Evolutionary conservation across 306 rosid genomes (phyloP), one percentile per base, ranked within the genome.

Genomic region (Oemleria cerasiformis): DNA sequence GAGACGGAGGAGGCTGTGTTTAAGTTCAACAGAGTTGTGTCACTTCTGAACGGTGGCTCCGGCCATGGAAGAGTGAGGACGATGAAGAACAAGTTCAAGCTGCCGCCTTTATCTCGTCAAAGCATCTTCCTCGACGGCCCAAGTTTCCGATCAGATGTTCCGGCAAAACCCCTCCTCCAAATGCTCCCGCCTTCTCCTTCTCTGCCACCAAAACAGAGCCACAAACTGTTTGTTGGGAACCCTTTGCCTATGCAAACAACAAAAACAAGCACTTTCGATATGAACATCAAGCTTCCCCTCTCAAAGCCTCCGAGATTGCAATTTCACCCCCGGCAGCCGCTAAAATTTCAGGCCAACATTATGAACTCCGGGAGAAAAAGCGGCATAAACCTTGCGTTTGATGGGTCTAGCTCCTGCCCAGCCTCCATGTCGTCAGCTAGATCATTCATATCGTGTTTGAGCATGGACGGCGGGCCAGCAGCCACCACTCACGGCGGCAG

Each of bases 1-100:
- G 92, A 91, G 73, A 89, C 96, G 63, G 89, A 87, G 41, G 97
- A 88, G 73, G 85, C 97, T 71, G 92, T 95, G 65, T 73, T 67
- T 21, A 86, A 83, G 84, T 89, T 95, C 85, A 89, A 86, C 86
- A 89, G 90, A 82, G 96, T 92, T 70, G 87, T 86, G 68, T 82
- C 96, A 71, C 80, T 95, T 84, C 86, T 95, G 15, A 73, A 76
- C 12, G 79, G 70, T 75, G 87, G 89, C 49, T 63, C 81, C 70
- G 96, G 89, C 76, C 96, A 86, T 84, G 96, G 96, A 50, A 89
- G 96, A 77, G 83, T 88, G n/a, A 89, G 89, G 74, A 88, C 85
- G 80, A 71, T 68, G 62, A 86, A 84, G 54, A 86, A 50, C 7
- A 50, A 78, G 38, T 76, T 72, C 38, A 84, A 82, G 44, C 23